phyloP scores from a whole-genome alignment of 129 eudicot species.

The Logfia minima region DNA sequence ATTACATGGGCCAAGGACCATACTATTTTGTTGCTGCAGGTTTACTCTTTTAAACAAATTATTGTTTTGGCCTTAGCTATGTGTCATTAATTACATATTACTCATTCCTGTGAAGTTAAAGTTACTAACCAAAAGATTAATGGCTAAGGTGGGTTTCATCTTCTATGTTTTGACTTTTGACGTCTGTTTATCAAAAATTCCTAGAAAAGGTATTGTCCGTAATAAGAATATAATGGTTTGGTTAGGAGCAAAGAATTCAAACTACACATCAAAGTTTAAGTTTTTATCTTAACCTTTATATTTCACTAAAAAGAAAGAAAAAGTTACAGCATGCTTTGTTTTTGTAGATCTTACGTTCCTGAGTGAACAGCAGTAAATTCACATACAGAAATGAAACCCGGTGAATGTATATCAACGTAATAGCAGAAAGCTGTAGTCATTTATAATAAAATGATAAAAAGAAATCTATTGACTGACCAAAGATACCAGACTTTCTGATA shows the following conservation, averaged over 20 bases:
- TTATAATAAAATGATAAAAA: neutral
- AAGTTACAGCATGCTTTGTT: neutral
- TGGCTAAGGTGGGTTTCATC: constrained; percentile 7
- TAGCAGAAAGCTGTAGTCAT: constrained; percentile 4
- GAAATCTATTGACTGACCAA: neutral
- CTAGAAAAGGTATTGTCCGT: neutral
- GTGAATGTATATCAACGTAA: constrained; percentile 12
- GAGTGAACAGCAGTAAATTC: neutral
- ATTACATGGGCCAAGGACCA: constrained; percentile 36
- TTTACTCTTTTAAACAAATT: constrained; percentile 32
- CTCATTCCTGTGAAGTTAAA: constrained; percentile 18
- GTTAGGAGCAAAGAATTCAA: constrained; percentile 4
- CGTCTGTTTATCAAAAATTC: neutral
- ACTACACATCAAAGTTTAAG: neutral
- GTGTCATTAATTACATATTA: constrained; percentile 19
- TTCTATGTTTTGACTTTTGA: neutral
- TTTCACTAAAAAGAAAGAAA: neutral
- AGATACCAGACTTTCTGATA: neutral
- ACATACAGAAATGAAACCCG: neutral
- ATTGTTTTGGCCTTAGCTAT: constrained; percentile 15
- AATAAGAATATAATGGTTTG: neutral
- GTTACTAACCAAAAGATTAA: neutral
- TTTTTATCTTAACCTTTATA: neutral
- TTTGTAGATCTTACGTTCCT: neutral
- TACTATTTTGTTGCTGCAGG: constrained; percentile 38